Conservation (phyloP, 2,329 filamentous ascomycete genomes). For the Penicillium sp. region DNA sequence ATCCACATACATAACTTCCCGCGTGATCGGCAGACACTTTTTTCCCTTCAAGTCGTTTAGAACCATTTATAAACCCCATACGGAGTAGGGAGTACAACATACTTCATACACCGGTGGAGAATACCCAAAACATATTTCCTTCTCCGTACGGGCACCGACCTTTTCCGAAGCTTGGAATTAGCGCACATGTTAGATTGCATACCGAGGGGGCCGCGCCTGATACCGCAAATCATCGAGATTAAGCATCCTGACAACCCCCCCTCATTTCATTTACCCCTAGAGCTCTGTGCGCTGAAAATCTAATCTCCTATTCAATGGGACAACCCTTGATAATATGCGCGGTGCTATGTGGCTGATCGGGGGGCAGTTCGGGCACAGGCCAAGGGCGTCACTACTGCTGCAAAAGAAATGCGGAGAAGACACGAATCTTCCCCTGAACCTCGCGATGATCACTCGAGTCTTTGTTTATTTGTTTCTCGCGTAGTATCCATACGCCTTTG, state of each 20-base stretch:
- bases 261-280: not conserved
- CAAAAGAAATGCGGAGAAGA: constrained; percentile 5
- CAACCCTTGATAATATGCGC: not conserved
- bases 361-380: not conserved
- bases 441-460: not conserved
- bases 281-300: not conserved
- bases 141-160: not conserved
- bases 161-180: not conserved
- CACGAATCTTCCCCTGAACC: not conserved
- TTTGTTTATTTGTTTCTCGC: not conserved
- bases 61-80: not conserved
- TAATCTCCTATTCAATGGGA: not conserved
- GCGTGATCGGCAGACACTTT: constrained; percentile 25
- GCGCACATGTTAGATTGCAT: constrained; percentile 2
- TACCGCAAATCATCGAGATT: not conserved
- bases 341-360: constrained; percentile 5
- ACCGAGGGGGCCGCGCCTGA: not conserved
- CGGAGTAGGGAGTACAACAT: not conserved
- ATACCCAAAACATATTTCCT: not conserved
- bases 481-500: not conserved
- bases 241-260: not conserved
- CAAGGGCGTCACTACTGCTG: not conserved
- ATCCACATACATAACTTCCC: constrained; percentile 22
- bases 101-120: not conserved
- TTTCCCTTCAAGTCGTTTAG: not conserved